Evolutionary conservation across 768 basidiomycete genomes (phyloP).

Genomic region (Pulveroboletus sp.): DNA sequence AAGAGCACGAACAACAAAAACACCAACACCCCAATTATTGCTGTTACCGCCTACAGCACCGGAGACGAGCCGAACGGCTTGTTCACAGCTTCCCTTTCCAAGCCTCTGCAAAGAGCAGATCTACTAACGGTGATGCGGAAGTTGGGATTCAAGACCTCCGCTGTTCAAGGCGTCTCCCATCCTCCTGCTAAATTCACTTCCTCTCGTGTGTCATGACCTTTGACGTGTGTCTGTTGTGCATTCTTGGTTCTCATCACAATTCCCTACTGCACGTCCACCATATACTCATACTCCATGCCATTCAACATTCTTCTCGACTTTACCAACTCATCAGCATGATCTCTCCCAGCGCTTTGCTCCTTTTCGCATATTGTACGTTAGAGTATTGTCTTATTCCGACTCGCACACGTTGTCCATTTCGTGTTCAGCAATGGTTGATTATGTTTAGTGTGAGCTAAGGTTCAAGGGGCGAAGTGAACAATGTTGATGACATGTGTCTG

Average conservation of each 20-base stretch:
- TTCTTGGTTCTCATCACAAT: slow-evolving; percentile 26
- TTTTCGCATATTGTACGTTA: slow-evolving; percentile 45
- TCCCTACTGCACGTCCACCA: slow-evolving; percentile 29
- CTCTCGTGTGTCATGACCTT: slow-evolving; percentile 25
- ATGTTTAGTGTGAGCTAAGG: slow-evolving; percentile 1
- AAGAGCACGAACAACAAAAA: slow-evolving; percentile 97
- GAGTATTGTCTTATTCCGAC: slow-evolving; percentile 28
- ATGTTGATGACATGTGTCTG: slow-evolving; percentile 3
- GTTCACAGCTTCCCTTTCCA: slow-evolving; percentile 78
- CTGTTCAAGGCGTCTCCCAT: slow-evolving; percentile 52
- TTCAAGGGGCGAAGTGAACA: neutral
- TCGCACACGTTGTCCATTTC: slow-evolving; percentile 11
- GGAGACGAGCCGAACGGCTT: slow-evolving; percentile 64
- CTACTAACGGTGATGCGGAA: slow-evolving; percentile 77
- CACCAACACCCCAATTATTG: slow-evolving; percentile 85
- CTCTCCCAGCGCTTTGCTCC: slow-evolving; percentile 15
- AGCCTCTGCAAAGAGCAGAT: slow-evolving; percentile 87
- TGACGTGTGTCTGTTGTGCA: slow-evolving; percentile 17
- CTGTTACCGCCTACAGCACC: slow-evolving; percentile 84
- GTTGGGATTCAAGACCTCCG: slow-evolving; percentile 86
- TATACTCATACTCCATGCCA: slow-evolving; percentile 33
- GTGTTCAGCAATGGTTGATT: neutral
- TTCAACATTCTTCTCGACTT: slow-evolving; percentile 22
- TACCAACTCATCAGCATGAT: slow-evolving; percentile 29
- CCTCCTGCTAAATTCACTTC: slow-evolving; percentile 50